A percentile compares a stretch with the other conserved stretches of the same genome.
phyloP scores from a whole-genome alignment of 2,329 filamentous ascomycete genomes.

The Sporothrix globosa region DNA sequence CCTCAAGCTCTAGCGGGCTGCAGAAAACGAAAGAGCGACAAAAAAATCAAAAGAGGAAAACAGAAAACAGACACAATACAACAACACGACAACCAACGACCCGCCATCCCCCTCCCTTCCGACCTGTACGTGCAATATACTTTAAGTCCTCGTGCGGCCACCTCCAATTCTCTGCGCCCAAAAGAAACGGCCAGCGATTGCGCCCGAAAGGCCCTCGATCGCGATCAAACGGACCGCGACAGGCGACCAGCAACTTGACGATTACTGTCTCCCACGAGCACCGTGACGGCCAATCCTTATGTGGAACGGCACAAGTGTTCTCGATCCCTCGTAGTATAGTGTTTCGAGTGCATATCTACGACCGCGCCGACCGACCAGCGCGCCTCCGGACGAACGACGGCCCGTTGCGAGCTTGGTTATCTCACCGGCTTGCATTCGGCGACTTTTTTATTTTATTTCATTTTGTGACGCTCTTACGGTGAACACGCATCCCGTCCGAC shows the following conservation, averaged over 20 bases:
- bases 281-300: background rate
- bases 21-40: constrained; percentile 15
- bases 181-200: background rate
- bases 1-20: constrained; percentile 19
- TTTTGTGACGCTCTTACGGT: background rate
- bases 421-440: background rate
- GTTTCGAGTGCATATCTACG: background rate
- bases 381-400: background rate
- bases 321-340: too few species aligned
- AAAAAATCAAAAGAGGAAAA: constrained; percentile 19
- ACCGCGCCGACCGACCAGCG: background rate
- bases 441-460: background rate
- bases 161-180: background rate
- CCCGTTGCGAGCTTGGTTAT: constrained; percentile 3
- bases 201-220: background rate
- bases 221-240: constrained; percentile 3
- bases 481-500: background rate
- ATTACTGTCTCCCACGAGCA: background rate
- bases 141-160: background rate
- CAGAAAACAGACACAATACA: background rate
- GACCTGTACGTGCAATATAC: background rate
- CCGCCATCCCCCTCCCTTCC: background rate
- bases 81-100: constrained; percentile 1
- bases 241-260: constrained; percentile 14
- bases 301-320: background rate